These are phyloP conservation scores for Thraustochytrium sp. DNA, from an alignment of 352 stramenopile genomes.

Conservation along the genomic window DNA sequence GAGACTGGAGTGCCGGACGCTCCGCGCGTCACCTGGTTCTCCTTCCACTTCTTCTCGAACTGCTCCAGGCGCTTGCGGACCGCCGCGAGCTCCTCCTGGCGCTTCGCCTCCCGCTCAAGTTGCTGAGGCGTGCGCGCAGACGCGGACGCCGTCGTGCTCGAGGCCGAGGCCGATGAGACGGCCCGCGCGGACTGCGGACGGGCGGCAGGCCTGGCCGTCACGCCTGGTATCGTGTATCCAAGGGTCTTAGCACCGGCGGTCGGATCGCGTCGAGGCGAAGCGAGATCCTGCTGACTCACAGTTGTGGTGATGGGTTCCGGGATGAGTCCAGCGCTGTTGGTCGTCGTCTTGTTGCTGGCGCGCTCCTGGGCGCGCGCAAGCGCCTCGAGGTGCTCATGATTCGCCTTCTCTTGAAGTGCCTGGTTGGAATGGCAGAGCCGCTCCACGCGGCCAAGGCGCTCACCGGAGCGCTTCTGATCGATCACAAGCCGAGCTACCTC, in stretches of 20 bases:
- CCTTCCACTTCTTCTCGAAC: slow-evolving; percentile 37
- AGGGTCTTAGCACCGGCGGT: no score
- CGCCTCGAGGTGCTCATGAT: background rate
- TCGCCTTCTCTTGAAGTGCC: background rate
- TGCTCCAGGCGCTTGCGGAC: slow-evolving; percentile 2
- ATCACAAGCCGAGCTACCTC: background rate
- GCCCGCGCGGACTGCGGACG: no score
- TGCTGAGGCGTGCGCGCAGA: slow-evolving; percentile 32
- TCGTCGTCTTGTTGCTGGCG: background rate
- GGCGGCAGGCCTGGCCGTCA: no score
- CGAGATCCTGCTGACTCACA: slow-evolving; percentile 9
- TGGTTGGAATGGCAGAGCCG: background rate
- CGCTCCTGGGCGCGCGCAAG: background rate
- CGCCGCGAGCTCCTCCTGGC: slow-evolving; percentile 31
- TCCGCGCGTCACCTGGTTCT: background rate
- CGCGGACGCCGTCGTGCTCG: no score
- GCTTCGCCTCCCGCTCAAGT: slow-evolving; percentile 5
- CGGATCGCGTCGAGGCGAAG: no score
- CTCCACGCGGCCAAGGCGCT: background rate
- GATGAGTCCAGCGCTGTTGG: background rate
- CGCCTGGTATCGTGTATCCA: no score
- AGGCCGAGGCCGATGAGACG: no score
- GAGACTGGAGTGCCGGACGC: background rate
- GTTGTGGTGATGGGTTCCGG: slow-evolving; percentile 16
- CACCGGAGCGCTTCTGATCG: background rate